These are phyloP conservation scores for Pochonia chlamydosporia DNA, from an alignment of 2,329 filamentous ascomycete species.

Conservation along the genomic window DNA sequence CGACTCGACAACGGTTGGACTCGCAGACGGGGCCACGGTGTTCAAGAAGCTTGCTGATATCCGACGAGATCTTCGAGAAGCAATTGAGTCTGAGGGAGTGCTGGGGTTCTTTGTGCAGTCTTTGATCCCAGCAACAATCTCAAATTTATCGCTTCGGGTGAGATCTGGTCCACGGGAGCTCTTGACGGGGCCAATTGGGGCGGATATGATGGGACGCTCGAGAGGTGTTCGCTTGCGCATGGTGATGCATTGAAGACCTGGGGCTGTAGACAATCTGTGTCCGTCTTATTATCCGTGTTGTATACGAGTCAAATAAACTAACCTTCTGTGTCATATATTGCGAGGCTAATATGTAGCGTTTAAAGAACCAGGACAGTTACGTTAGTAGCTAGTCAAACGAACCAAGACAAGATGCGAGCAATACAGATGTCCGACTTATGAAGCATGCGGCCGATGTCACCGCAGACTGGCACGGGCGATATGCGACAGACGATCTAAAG, in stretches of 20 bases:
- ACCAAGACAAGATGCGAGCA: not conserved
- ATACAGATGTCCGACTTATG: not conserved
- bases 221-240: constrained; percentile 11
- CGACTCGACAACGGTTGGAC: constrained; percentile 24
- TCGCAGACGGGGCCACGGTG: constrained; percentile 18
- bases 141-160: constrained; percentile 26
- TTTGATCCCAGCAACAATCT: constrained; percentile 29
- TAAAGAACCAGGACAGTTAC: not conserved
- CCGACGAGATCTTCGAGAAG: constrained; percentile 11
- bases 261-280: no score
- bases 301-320: no score
- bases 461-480: no score
- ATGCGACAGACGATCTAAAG: no score
- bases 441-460: not conserved
- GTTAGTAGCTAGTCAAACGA: not conserved
- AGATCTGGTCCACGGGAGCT: constrained; percentile 30
- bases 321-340: no score
- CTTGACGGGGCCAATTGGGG: constrained; percentile 31
- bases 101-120: constrained; percentile 19
- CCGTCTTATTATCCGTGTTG: no score
- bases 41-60: constrained; percentile 25
- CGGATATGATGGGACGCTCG: constrained; percentile 26
- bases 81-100: not conserved
- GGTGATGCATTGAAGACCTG: constrained; percentile 2
- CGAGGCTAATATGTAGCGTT: not conserved